Conservation (phyloP, 2,329 filamentous ascomycete genomes). For the Albophoma yamanashiensis region DNA sequence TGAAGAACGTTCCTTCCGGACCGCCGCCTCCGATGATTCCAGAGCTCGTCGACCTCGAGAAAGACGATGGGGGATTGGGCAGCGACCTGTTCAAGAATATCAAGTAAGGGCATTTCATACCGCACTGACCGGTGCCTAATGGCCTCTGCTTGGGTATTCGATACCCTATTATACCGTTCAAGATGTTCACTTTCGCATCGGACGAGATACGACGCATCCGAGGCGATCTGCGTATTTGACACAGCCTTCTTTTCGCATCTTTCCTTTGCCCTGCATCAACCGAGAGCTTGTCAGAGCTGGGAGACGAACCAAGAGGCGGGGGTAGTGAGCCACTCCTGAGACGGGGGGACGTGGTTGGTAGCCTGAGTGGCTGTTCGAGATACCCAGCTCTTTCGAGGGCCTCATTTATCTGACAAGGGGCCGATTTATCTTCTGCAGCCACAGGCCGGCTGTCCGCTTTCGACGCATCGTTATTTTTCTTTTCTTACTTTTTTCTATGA, state of each 20-base stretch:
- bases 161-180: slow-evolving; percentile 4
- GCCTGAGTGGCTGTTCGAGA: slow-evolving; percentile 22
- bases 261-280: background rate
- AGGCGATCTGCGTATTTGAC: slow-evolving; percentile 8
- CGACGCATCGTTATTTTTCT: background rate
- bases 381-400: slow-evolving; percentile 28
- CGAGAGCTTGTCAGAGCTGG: background rate
- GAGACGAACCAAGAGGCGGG: slow-evolving; percentile 1
- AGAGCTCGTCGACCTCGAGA: slow-evolving; percentile 41
- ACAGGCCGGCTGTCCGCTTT: slow-evolving; percentile 8
- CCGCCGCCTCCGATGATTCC: slow-evolving; percentile 53
- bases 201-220: slow-evolving; percentile 15
- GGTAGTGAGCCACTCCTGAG: background rate
- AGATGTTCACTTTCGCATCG: slow-evolving; percentile 10
- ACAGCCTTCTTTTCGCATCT: background rate
- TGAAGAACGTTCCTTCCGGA: slow-evolving; percentile 25
- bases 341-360: slow-evolving; percentile 1
- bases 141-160: background rate
- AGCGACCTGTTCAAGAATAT: slow-evolving; percentile 49
- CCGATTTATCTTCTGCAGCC: slow-evolving; percentile 12
- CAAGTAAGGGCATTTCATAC: slow-evolving; percentile 27
- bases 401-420: slow-evolving; percentile 23
- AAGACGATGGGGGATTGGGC: slow-evolving; percentile 35
- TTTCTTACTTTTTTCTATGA: background rate
- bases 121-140: background rate